phyloP scores from a whole-genome alignment of 2,329 filamentous ascomycete species.

The Pestalotiopsis sp. region DNA sequence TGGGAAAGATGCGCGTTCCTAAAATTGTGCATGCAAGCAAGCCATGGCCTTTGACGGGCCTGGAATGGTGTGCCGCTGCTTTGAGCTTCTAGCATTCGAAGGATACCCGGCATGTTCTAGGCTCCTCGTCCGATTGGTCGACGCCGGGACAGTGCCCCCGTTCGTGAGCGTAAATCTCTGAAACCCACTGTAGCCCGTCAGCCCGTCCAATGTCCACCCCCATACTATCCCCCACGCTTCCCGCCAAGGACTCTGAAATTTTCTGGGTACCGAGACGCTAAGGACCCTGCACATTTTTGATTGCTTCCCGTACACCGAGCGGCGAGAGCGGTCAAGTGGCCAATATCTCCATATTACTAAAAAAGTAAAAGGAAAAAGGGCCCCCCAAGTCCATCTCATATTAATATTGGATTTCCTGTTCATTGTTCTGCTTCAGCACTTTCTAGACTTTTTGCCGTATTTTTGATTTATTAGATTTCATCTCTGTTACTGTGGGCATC shows the following conservation, averaged over 20 bases:
- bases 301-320: not conserved
- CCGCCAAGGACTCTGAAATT: not conserved
- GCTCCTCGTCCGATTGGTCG: not conserved
- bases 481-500: not conserved
- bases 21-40: not conserved
- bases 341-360: not conserved
- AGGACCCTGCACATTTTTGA: not conserved
- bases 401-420: not conserved
- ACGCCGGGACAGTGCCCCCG: not conserved
- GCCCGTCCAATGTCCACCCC: not conserved
- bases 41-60: not conserved
- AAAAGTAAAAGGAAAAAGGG: not conserved
- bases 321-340: not conserved
- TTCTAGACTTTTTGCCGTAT: not conserved
- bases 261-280: not conserved
- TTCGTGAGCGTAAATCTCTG: constrained; percentile 10
- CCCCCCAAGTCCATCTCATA: not conserved
- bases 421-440: not conserved
- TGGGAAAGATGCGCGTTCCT: constrained; percentile 5
- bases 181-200: constrained; percentile 6
- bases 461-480: not conserved
- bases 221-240: not conserved
- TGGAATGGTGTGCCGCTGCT: not conserved
- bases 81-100: not conserved
- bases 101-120: not conserved